Conservation (phyloP, 148 eudicot genomes). For the Selenicereus undatus region DNA sequence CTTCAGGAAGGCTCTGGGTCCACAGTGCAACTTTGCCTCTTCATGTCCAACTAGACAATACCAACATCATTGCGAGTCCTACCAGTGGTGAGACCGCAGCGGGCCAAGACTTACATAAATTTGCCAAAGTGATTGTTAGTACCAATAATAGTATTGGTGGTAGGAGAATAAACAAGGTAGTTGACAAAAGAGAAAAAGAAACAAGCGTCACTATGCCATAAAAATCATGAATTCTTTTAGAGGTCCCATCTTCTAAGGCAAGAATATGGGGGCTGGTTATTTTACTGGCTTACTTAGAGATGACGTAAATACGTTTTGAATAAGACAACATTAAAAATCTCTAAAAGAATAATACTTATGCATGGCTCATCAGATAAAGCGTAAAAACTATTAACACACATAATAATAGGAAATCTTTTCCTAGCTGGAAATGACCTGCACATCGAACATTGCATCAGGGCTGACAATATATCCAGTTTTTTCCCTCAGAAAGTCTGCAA, state of each 20-base stretch:
- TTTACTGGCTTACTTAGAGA: neutral
- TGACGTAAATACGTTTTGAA: neutral
- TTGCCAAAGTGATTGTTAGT: neutral
- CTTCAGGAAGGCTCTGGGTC: neutral
- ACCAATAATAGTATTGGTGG: neutral
- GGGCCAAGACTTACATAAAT: neutral
- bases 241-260: neutral
- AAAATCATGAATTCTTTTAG: neutral
- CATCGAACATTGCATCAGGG: conserved; percentile 96
- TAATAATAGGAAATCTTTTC: neutral
- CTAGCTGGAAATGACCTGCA: conserved; percentile 53
- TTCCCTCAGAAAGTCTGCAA: conserved; percentile 60
- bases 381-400: neutral
- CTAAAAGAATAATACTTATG: neutral
- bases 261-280: neutral
- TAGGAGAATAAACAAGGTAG: neutral
- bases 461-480: conserved; percentile 77
- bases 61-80: neutral
- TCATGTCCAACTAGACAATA: neutral
- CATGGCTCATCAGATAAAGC: neutral
- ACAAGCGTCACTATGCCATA: neutral
- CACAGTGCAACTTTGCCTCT: neutral
- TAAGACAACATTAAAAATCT: neutral
- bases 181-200: neutral
- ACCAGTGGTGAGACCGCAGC: neutral